phyloP scores from a whole-genome alignment of 2,329 filamentous ascomycete species.

The Talaromyces albobiverticillius region DNA sequence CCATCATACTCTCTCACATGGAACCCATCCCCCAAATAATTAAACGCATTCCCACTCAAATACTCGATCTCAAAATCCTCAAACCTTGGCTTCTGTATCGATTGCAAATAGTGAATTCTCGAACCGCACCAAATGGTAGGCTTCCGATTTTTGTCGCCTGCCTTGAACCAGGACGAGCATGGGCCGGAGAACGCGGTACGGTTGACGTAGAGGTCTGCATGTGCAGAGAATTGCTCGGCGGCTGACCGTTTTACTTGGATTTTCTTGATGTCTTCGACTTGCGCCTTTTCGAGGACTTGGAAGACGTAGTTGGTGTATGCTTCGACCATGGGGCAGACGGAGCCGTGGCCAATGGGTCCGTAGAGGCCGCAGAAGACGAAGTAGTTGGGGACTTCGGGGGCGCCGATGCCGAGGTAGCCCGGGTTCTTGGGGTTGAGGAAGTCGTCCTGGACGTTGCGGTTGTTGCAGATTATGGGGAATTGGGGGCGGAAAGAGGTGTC shows the following conservation, averaged over 20 bases:
- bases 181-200: slow-evolving; percentile 35
- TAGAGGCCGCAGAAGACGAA: slow-evolving; percentile 44
- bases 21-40: slow-evolving; percentile 46
- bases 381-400: slow-evolving; percentile 40
- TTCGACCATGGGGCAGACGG: slow-evolving; percentile 42
- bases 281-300: slow-evolving; percentile 37
- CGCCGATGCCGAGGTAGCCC: too few relatives aligned
- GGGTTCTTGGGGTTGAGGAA: too few relatives aligned
- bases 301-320: slow-evolving; percentile 40
- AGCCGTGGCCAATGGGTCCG: slow-evolving; percentile 39
- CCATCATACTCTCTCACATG: slow-evolving; percentile 43
- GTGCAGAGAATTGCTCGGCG: slow-evolving; percentile 34
- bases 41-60: slow-evolving; percentile 38
- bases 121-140: slow-evolving; percentile 37
- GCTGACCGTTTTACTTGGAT: slow-evolving; percentile 33
- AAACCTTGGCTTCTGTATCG: slow-evolving; percentile 35
- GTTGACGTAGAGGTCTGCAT: slow-evolving; percentile 40
- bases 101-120: slow-evolving; percentile 37
- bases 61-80: slow-evolving; percentile 45
- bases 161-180: slow-evolving; percentile 36
- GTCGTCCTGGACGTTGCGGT: background rate
- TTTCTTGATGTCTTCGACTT: slow-evolving; percentile 42
- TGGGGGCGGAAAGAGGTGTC: slow-evolving; percentile 17
- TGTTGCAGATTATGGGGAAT: background rate
- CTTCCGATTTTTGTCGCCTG: slow-evolving; percentile 29